phyloP scores from a whole-genome alignment of 495 filamentous ascomycete species.

The Chaetomium tenue region DNA sequence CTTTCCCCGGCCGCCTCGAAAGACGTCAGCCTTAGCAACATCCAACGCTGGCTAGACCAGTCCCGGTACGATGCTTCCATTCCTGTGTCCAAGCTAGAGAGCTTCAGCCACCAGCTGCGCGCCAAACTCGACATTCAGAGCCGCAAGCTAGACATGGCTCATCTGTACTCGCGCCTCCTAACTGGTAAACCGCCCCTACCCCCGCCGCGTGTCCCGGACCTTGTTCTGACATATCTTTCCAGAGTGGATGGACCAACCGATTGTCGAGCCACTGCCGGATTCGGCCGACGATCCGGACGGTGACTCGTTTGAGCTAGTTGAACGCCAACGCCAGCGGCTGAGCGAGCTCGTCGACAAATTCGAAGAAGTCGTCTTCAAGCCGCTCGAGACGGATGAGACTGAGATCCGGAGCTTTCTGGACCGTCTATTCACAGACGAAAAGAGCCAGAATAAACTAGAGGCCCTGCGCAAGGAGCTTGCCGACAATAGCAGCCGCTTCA shows the following conservation, averaged over 20 bases:
- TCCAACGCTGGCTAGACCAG: conserved; percentile 40
- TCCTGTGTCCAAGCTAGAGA: conserved; percentile 34
- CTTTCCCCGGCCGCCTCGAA: conserved; percentile 33
- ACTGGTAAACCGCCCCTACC: conserved; percentile 31
- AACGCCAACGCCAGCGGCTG: conserved; percentile 50
- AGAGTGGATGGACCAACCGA: conserved; percentile 56
- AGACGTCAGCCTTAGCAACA: conserved; percentile 32
- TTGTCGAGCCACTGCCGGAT: conserved; percentile 22
- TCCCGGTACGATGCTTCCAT: conserved; percentile 42
- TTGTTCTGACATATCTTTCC: not conserved
- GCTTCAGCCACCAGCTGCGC: conserved; percentile 46
- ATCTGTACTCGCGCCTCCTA: conserved; percentile 60
- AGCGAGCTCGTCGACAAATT: conserved; percentile 53
- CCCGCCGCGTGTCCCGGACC: no score
- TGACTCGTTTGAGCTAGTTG: conserved; percentile 39
- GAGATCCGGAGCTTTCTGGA: conserved; percentile 54
- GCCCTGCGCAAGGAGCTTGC: conserved; percentile 28
- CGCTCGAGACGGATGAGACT: conserved; percentile 45
- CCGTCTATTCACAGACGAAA: conserved; percentile 47
- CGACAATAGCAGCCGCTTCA: conserved; percentile 18
- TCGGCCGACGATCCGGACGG: conserved; percentile 25
- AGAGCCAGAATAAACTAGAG: conserved; percentile 37
- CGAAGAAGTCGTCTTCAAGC: conserved; percentile 59
- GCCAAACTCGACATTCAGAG: conserved; percentile 47
- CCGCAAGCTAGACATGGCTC: conserved; percentile 57